Evolutionary conservation across 2,329 filamentous ascomycete species (phyloP), one percentile per base, ranked within the genome.

Genomic region (Trichoderma sp.): DNA sequence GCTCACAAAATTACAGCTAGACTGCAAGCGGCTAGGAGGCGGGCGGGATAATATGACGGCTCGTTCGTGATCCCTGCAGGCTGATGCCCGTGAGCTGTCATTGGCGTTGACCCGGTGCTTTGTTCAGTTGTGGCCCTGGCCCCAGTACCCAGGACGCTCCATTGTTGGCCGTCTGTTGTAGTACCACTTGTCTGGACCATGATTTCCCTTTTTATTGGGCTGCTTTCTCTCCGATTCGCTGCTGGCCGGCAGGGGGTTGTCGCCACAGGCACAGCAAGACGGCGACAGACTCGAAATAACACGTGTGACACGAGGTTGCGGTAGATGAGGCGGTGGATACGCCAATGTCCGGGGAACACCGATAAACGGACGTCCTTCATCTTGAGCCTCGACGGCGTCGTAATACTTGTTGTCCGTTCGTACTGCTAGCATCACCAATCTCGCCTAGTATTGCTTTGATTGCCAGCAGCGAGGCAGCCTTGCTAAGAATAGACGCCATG

Each of bases 41-140:
- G 43, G 30, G 43, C 57, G 17, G 21, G 57, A 51, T 60, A 60
- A 60, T 60, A 51, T 60, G 57, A 60, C 57, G 43, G 34, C 44
- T 34, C 19, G n/a, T 19, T 52, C 14, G 21, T 24, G 30, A 60
- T 39, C 57, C 57, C 57, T 60, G 57, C 26, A 19, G 26, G 19
- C 30, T 50, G n/a, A 9, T 60, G 19, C 21, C 21, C 19, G 10
- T 34, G 14, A 21, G n/a, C 43, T 44, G 43, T 52, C 30, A 30
- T 52, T 52, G 50, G 28, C 30, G 50, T 28, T 52, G 28, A 34
- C 30, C 30, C 28, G 28, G n/a, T 52, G 50, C 26, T 39, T 39
- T 4, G 7, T 39, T 39, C 34, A 39, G 34, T 39, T 39, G 34
- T 39, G 34, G 34, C 34, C 34, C 34, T 12, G 34, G 34, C 34